Evolutionary conservation across 495 filamentous ascomycete species (phyloP).

Genomic region (Trichoderma virens): DNA sequence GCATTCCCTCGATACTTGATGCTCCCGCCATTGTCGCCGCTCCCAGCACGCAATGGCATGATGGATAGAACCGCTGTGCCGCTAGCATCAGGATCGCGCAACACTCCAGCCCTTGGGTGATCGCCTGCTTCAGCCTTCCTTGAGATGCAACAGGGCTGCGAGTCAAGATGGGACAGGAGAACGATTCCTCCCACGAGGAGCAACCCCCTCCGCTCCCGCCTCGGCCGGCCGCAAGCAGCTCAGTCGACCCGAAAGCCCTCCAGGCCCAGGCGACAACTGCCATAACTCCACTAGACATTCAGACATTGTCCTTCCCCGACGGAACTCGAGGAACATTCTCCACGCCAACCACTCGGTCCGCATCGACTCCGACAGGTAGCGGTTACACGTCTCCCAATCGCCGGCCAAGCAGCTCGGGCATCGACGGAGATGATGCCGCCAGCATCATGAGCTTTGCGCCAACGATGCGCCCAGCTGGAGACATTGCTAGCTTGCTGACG

Average conservation of each 20-base stretch:
- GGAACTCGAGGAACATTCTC: constrained; percentile 54
- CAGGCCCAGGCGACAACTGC: constrained; percentile 77
- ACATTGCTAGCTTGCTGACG: constrained; percentile 75
- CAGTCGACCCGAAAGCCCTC: constrained; percentile 34
- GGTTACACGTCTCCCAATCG: constrained; percentile 25
- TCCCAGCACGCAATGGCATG: constrained; percentile 5
- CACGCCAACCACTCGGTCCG: constrained; percentile 33
- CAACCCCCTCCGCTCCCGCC: constrained; percentile 61
- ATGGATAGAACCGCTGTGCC: not conserved
- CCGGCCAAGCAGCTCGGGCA: constrained; percentile 15
- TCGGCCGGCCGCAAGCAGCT: constrained; percentile 37
- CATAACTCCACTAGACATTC: constrained; percentile 68
- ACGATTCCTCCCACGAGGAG: constrained; percentile 5
- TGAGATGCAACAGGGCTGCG: constrained; percentile 7
- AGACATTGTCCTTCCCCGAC: constrained; percentile 62
- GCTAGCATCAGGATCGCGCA: not conserved
- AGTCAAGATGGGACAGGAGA: constrained; percentile 6
- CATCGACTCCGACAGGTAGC: constrained; percentile 24
- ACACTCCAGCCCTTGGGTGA: not conserved
- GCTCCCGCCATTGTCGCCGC: not conserved
- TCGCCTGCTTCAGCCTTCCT: not conserved
- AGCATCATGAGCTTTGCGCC: constrained; percentile 80
- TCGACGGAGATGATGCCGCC: constrained; percentile 65
- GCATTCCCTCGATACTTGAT: not conserved
- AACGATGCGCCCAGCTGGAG: constrained; percentile 62